A percentile compares a stretch with the other conserved stretches of the same genome.
phyloP scores from a whole-genome alignment of 768 basidiomycete species.

The Galerina sulciceps region DNA sequence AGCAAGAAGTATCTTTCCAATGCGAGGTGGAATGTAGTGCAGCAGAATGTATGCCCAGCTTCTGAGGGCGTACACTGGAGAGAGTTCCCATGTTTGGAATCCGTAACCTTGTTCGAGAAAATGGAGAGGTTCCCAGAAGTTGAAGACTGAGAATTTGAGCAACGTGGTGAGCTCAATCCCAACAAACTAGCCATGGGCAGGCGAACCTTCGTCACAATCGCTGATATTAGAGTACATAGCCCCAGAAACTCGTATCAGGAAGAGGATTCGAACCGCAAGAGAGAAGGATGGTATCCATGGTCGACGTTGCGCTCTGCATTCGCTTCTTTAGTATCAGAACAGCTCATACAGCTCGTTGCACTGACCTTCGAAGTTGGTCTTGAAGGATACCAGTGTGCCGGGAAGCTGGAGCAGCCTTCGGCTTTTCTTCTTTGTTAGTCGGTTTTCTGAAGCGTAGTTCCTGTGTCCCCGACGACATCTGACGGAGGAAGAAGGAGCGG shows the following conservation, averaged over 20 bases:
- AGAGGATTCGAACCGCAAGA: slow-evolving; percentile 79
- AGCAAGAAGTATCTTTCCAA: slow-evolving; percentile 54
- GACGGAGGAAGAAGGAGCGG: slow-evolving; percentile 9
- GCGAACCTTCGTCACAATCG: slow-evolving; percentile 94
- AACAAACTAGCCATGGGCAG: neutral
- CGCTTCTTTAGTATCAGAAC: neutral
- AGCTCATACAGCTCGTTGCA: neutral
- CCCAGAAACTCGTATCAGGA: slow-evolving; percentile 77
- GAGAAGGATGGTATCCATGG: slow-evolving; percentile 90
- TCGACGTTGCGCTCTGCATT: slow-evolving; percentile 61
- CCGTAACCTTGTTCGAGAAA: slow-evolving; percentile 85
- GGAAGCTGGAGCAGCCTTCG: slow-evolving; percentile 29
- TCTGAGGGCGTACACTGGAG: slow-evolving; percentile 88
- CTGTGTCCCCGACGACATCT: slow-evolving; percentile 42
- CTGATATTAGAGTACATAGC: slow-evolving; percentile 97
- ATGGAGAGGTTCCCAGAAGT: slow-evolving; percentile 99
- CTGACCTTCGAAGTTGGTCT: slow-evolving; percentile 76
- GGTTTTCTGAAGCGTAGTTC: slow-evolving; percentile 56
- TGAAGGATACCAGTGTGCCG: slow-evolving; percentile 76
- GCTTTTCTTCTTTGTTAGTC: slow-evolving; percentile 26
- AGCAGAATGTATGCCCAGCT: slow-evolving; percentile 94
- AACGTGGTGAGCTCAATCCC: neutral
- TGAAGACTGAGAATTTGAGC: slow-evolving; percentile 72
- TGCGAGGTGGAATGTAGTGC: slow-evolving; percentile 69
- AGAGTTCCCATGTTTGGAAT: slow-evolving; percentile 98